Evolutionary conservation across 2,329 filamentous ascomycete species (phyloP).

Genomic region (Trichoderma koningii): DNA sequence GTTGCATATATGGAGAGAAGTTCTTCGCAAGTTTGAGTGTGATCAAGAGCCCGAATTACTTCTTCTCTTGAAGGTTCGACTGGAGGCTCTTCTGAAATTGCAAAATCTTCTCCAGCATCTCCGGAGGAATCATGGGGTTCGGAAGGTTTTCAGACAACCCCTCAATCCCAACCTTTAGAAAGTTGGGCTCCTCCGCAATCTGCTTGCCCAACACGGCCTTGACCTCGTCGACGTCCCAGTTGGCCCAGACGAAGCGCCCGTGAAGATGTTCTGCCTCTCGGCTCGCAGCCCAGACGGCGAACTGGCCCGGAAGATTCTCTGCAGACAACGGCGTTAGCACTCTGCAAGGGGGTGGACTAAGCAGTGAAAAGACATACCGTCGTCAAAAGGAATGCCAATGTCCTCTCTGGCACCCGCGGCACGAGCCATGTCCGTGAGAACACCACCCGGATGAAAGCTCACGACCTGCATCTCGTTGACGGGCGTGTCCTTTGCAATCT

Average conservation of each 20-base stretch:
- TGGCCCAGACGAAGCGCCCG: constrained; percentile 43
- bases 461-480: constrained; percentile 35
- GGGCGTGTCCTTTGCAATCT: constrained; percentile 42
- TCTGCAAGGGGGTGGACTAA: neutral
- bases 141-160: constrained; percentile 17
- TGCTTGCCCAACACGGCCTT: constrained; percentile 24
- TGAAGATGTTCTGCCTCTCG: constrained; percentile 44
- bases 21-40: too few relatives aligned
- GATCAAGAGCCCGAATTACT: neutral
- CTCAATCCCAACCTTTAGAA: constrained; percentile 24
- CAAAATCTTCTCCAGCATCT: constrained; percentile 4
- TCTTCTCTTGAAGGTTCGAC: neutral
- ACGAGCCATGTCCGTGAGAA: constrained; percentile 36
- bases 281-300: constrained; percentile 44
- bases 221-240: constrained; percentile 45
- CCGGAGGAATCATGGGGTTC: constrained; percentile 8
- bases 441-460: constrained; percentile 33
- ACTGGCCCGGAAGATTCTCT: constrained; percentile 33
- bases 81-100: neutral
- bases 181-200: constrained; percentile 26
- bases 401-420: constrained; percentile 31
- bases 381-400: constrained; percentile 12
- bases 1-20: too few relatives aligned
- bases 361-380: neutral
- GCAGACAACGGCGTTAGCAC: neutral